phyloP scores from a whole-genome alignment of 169 alveolate species.

The Fabrea salina region DNA sequence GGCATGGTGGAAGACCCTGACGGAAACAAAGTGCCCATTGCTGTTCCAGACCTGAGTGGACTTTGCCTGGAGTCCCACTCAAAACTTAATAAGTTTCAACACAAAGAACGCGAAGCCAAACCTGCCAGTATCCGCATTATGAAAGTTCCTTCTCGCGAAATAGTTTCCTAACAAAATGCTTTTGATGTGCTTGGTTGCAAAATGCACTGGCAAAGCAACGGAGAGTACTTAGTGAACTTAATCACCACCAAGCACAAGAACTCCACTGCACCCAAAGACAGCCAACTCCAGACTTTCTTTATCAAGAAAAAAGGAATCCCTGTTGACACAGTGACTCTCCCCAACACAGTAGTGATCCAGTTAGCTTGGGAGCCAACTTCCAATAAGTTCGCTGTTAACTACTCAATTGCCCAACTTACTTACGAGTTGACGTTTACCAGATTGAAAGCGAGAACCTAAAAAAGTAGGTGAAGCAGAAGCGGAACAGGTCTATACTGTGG shows the following conservation, averaged over 20 bases:
- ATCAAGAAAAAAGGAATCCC: slow-evolving; percentile 4
- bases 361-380: not conserved
- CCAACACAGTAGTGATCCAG: not conserved
- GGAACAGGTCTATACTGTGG: not conserved
- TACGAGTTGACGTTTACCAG: not conserved
- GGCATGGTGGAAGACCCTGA: not conserved
- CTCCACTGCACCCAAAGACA: not conserved
- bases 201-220: not conserved
- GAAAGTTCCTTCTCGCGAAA: not conserved
- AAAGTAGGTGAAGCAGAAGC: not conserved
- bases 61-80: slow-evolving; percentile 10
- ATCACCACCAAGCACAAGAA: not conserved
- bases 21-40: not conserved
- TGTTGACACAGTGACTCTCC: not conserved
- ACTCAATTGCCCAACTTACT: not conserved
- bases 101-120: not conserved
- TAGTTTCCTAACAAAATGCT: not conserved
- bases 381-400: not conserved
- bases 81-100: not conserved
- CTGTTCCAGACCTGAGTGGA: not conserved
- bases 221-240: not conserved
- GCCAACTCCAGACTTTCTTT: not conserved
- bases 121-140: not conserved
- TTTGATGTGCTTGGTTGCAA: not conserved
- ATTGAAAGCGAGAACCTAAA: not conserved